phyloP scores from a whole-genome alignment of 495 filamentous ascomycete genomes.

The Aspergillus cavernicola region DNA sequence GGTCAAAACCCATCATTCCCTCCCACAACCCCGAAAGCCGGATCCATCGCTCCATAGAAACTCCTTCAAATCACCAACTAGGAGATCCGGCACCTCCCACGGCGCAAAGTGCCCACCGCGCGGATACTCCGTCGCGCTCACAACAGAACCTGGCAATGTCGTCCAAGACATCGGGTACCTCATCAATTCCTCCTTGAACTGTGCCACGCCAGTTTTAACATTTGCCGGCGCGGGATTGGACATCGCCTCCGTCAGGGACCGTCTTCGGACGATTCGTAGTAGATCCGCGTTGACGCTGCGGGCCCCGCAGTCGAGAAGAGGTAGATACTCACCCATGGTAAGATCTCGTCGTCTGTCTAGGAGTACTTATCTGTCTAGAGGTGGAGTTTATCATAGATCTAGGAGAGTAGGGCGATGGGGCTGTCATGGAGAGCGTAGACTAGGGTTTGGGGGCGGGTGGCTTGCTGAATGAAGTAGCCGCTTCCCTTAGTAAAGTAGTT shows the following conservation, averaged over 20 bases:
- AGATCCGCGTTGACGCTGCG: conserved; percentile 46
- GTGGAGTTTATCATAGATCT: conserved; percentile 55
- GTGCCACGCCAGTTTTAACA: conserved; percentile 41
- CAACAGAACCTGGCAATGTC: conserved; percentile 36
- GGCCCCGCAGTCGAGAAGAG: conserved; percentile 50
- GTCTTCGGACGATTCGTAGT: conserved; percentile 41
- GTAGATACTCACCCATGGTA: conserved; percentile 54
- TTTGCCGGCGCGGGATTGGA: conserved; percentile 14
- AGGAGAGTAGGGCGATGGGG: conserved; percentile 49
- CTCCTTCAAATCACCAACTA: conserved; percentile 34
- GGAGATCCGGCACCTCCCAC: conserved; percentile 44
- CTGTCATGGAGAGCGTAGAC: conserved; percentile 49
- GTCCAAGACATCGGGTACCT: conserved; percentile 40
- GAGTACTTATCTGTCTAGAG: conserved; percentile 47
- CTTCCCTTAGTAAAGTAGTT: conserved; percentile 36
- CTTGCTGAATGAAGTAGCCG: conserved; percentile 44
- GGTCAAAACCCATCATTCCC: conserved; percentile 45
- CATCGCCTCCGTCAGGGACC: not conserved
- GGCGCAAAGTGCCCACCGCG: conserved; percentile 52
- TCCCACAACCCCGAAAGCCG: conserved; percentile 35
- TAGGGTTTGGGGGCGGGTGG: conserved; percentile 48
- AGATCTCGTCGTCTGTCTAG: conserved; percentile 53
- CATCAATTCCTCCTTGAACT: conserved; percentile 43
- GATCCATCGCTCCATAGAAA: conserved; percentile 43
- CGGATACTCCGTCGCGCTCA: conserved; percentile 39